Percentiles rank a stretch among this genome's conserved stretches.
These are phyloP conservation scores for Piper betle DNA, from an alignment of 164 flowering plant species.

Conservation along the genomic window DNA sequence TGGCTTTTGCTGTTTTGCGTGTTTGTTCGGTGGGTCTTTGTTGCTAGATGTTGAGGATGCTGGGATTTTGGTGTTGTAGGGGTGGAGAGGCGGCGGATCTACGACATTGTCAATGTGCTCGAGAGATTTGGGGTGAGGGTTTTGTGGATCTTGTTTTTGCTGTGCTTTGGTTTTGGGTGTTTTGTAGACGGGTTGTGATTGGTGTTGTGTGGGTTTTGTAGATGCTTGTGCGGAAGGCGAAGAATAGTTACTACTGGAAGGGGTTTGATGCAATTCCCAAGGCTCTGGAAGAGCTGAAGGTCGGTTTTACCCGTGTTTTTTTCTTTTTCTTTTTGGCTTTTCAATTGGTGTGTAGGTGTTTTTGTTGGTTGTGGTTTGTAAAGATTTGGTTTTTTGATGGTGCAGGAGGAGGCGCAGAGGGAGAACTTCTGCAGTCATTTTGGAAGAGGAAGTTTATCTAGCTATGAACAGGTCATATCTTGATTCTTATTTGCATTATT, in stretches of 20 bases:
- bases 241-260: slow-evolving; percentile 80
- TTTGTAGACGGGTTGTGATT: not conserved
- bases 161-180: not conserved
- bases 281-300: slow-evolving; percentile 59
- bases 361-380: no score
- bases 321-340: not conserved
- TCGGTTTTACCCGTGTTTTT: slow-evolving; percentile 8
- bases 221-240: slow-evolving; percentile 76
- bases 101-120: slow-evolving; percentile 88
- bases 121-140: slow-evolving; percentile 86
- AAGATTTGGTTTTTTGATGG: no score
- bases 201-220: slow-evolving; percentile 10
- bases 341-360: not conserved
- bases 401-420: slow-evolving; percentile 50
- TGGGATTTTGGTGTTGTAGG: slow-evolving; percentile 28
- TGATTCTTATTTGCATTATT: no score
- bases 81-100: slow-evolving; percentile 94
- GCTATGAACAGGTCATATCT: slow-evolving; percentile 37
- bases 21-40: not conserved
- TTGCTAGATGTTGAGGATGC: not conserved
- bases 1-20: not conserved
- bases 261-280: slow-evolving; percentile 69
- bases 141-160: not conserved
- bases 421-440: slow-evolving; percentile 13
- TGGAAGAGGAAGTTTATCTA: slow-evolving; percentile 7